Evolutionary conservation across 306 rosid genomes (phyloP), one percentile per base, ranked within the genome.

Genomic region (Delonix regia): DNA sequence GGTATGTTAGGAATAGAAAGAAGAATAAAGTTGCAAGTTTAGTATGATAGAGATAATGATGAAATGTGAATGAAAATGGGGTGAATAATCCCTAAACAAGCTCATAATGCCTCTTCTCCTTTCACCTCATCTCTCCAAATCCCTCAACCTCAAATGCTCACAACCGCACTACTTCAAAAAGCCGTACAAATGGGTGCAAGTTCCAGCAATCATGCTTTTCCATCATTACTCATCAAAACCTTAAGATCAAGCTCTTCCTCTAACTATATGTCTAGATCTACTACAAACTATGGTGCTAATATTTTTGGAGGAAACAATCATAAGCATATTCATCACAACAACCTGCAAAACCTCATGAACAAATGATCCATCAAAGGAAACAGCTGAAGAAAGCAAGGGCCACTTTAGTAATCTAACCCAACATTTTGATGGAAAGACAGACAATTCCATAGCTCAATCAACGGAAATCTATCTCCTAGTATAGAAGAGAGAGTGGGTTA

Each of bases 161-260:
- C 97, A 33, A 91, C 97, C n/a, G 97, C 97, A 30, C 81, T 91
- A 28, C 94, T 91, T 41, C 97, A 91, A 55, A 89, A 88, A 78
- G 97, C 94, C 0, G 97, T 94, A 12, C 94, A 91, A 33, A 85
- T 91, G 86, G 94, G 97, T 27, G 88, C 91, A 57, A 83, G 82
- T 42, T 80, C 94, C 0, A 82, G 77, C 83, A 91, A 80, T 64
- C 62, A 75, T 81, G 81, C 87, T 4, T 2, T 7, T 1, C 73
- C 90, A 28, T 87, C 94, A 0, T 65, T 91, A 8, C 85, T 91
- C 30, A 87, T 91, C 30, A 87, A 92, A 56, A 84, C 90, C 34
- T 93, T 88, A 6, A 96, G 97, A 45, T 44, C 49, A 44, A 86
- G 82, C 87, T 75, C 83, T 12, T 86, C 93, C n/a, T 81, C 89